These are phyloP conservation scores for Beta corolliflora DNA, from an alignment of 179 eudicot genomes.

Conservation along the genomic window DNA sequence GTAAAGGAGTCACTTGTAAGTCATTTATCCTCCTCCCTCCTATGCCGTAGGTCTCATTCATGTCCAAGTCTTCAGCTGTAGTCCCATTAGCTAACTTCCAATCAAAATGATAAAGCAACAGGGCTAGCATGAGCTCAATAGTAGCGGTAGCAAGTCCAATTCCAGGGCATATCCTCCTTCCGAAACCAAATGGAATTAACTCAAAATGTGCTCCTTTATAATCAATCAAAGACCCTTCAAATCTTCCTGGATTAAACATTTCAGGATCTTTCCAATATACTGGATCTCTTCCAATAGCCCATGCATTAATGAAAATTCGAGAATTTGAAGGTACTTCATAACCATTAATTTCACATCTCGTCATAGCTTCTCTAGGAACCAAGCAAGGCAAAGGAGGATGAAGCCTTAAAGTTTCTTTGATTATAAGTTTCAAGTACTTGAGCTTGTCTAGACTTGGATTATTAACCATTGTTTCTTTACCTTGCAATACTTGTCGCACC, in stretches of 20 bases:
- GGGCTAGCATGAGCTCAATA: conserved; percentile 32
- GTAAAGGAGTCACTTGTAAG: conserved; percentile 14
- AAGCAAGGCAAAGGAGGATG: conserved; percentile 29
- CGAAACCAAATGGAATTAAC: conserved; percentile 38
- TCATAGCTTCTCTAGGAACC: conserved; percentile 27
- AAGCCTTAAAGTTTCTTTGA: conserved; percentile 29
- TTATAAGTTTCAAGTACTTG: conserved; percentile 19
- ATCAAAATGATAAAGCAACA: conserved; percentile 36
- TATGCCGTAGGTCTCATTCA: conserved; percentile 25
- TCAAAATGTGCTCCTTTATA: conserved; percentile 26
- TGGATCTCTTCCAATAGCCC: conserved; percentile 36
- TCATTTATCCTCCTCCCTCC: conserved; percentile 24
- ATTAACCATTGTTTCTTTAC: background rate
- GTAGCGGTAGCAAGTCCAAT: conserved; percentile 19
- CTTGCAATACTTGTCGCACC: conserved; percentile 12
- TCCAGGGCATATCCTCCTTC: conserved; percentile 46
- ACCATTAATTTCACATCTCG: conserved; percentile 20
- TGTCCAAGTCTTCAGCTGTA: conserved; percentile 27
- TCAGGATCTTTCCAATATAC: conserved; percentile 34
- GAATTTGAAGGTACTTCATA: conserved; percentile 29
- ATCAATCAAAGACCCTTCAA: conserved; percentile 12
- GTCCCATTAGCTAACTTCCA: conserved; percentile 32
- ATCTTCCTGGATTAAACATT: conserved; percentile 32
- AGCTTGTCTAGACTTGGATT: conserved; percentile 11
- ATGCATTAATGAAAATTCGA: conserved; percentile 30